Base-by-base conservation (phyloP, 257 asterid species). In the Solanum ahanhuiri region DNA sequence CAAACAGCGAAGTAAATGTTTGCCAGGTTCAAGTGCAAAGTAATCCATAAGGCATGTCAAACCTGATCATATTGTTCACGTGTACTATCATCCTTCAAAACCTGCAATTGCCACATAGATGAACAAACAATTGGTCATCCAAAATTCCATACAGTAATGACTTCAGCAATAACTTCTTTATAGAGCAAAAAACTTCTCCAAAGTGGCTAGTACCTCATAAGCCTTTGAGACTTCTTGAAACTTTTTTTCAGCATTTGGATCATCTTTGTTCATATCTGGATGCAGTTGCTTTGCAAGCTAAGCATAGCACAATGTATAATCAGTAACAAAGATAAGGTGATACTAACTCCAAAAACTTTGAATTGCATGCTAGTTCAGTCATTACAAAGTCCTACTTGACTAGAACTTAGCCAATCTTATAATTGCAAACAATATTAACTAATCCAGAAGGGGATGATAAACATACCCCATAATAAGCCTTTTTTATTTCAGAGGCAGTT, bases 41-140 rank as follows among this genome's bases (percentile, higher is more conserved):
- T 54, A 82, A 64, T 22, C 12, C 37, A 87, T 31, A 30, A 84
- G 63, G 58, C 82, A 87, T 64, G 20, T 51, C 86, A 88, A 83
- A 96, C 99, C 98, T 95, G 95, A 89, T 94, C 96, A 92, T 96
- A 96, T 86, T 94, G 94, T 63, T 91, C 92, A 30, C 99, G 98
- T 90, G 93, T 95, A 66, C 92, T 94, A 64, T 96, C 99, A 82
- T 95, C 94, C 86, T 96, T 96, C 89, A 96, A 89, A 90, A 96
- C 94, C 99, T 96, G 89, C 90, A 72, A 67, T 12, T 33, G 89
- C 79, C 85, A 88, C 23, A 81, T 11, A 70, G 14, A 70, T 39
- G 34, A 85, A 67, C 75, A 25, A 45, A 70, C 30, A 77, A 77
- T 77, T 43, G 51, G 35, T 77, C 25, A 45, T 43, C 58, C 66